These are phyloP conservation scores for Gilbertella persicaria DNA, from an alignment of 371 early-diverging fungal genomes.

Conservation along the genomic window DNA sequence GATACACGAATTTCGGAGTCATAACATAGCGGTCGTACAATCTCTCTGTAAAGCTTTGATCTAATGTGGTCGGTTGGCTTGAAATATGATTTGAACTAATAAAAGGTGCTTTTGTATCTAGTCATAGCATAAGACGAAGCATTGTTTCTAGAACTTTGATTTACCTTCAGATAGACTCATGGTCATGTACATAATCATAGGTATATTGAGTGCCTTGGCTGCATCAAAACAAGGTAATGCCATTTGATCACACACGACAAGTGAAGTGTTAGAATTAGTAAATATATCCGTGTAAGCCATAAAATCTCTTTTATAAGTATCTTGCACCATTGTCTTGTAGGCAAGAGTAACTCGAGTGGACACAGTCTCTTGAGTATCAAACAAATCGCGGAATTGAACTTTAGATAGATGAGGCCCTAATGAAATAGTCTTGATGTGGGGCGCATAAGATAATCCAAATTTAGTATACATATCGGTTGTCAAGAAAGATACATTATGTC, in stretches of 20 bases:
- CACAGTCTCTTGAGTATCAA: constrained; percentile 8
- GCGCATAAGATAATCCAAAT: constrained; percentile 7
- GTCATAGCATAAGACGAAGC: background rate
- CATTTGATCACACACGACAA: constrained; percentile 26
- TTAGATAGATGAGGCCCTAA: constrained; percentile 12
- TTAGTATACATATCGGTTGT: constrained; percentile 9
- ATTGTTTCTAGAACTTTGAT: background rate
- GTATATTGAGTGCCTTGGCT: constrained; percentile 15
- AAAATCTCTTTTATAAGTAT: constrained; percentile 10
- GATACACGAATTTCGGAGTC: constrained; percentile 9
- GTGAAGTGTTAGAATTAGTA: constrained; percentile 6
- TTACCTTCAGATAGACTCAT: constrained; percentile 23
- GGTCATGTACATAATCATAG: constrained; percentile 17
- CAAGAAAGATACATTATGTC: constrained; percentile 22
- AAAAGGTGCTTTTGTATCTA: constrained; percentile 22
- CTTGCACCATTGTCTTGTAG: constrained; percentile 1
- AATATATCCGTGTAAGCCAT: constrained; percentile 1
- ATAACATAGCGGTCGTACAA: constrained; percentile 15
- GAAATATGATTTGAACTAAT: constrained; percentile 3
- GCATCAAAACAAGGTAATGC: constrained; percentile 24
- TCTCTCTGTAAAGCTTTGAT: constrained; percentile 11
- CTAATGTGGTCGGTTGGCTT: constrained; percentile 10
- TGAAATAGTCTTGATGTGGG: constrained; percentile 7
- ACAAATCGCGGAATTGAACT: constrained; percentile 11
- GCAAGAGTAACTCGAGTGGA: background rate